Conservation (phyloP, 805 yeast species). For the Cephaloascus fragrans region DNA sequence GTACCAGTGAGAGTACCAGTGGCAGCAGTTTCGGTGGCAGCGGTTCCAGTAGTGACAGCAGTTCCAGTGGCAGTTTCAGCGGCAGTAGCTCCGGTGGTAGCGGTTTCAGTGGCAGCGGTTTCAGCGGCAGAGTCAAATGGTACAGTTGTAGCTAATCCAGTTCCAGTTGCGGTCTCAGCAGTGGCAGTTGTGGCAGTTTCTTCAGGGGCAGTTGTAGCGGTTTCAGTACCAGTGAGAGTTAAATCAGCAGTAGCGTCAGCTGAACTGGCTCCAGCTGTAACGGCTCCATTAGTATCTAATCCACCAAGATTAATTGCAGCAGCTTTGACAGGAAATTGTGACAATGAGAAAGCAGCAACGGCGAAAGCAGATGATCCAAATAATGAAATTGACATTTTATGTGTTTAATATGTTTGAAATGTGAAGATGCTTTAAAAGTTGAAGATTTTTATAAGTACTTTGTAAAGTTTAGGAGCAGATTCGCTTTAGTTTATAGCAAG, state of each 20-base stretch:
- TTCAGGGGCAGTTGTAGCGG: not conserved
- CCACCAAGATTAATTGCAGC: conserved; percentile 3
- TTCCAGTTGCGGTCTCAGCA: conserved; percentile 1
- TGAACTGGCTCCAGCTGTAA: conserved; percentile 2
- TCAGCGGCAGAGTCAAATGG: not conserved
- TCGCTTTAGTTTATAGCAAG: too few relatives aligned
- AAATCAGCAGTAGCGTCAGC: conserved; percentile 1
- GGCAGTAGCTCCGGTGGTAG: not conserved
- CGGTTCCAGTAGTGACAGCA: conserved; percentile 2
- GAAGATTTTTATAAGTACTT: too few relatives aligned
- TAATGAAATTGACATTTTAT: conserved; percentile 4
- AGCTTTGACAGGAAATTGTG: conserved; percentile 1
- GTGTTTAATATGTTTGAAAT: not conserved
- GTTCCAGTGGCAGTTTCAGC: conserved; percentile 2
- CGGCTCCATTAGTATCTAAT: conserved; percentile 1
- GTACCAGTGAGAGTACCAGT: conserved; percentile 2
- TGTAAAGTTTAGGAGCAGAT: too few relatives aligned
- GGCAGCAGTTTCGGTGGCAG: conserved; percentile 1
- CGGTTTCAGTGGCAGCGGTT: not conserved
- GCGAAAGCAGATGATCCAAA: conserved; percentile 2
- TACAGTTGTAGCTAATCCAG: conserved; percentile 1
- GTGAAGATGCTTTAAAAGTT: too few relatives aligned
- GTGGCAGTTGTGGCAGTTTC: conserved; percentile 1
- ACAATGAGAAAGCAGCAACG: conserved; percentile 2
- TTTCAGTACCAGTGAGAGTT: conserved; percentile 1